A percentile compares a stretch with the other conserved stretches of the same genome.
phyloP scores from a whole-genome alignment of 768 basidiomycete species.

The Mycena alexandri region DNA sequence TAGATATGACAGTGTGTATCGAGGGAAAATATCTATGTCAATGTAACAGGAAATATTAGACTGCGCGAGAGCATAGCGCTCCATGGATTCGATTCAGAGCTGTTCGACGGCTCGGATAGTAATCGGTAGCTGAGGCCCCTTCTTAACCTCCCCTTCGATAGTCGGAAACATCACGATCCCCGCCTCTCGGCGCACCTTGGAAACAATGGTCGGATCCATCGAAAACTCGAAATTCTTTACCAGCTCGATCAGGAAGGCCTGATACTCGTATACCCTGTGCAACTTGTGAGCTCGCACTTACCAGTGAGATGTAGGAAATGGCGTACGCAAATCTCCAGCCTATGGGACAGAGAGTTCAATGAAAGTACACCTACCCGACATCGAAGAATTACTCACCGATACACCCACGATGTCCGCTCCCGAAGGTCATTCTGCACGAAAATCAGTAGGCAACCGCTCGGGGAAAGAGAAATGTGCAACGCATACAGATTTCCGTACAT shows the following conservation, averaged over 20 bases:
- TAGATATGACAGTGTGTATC: too few species aligned
- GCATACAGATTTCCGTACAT: constrained; percentile 64
- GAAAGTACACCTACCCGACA: background rate
- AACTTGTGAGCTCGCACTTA: background rate
- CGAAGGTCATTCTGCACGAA: constrained; percentile 56
- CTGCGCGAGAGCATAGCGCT: too few species aligned
- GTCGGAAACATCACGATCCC: constrained; percentile 64
- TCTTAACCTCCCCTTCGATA: constrained; percentile 51
- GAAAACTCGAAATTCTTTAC: constrained; percentile 66
- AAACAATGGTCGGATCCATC: constrained; percentile 48
- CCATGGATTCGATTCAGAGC: too few species aligned
- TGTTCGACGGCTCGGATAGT: constrained; percentile 15
- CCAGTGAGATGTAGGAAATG: too few species aligned
- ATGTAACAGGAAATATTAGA: too few species aligned
- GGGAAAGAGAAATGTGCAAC: too few species aligned
- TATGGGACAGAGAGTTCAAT: background rate
- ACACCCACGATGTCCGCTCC: constrained; percentile 61
- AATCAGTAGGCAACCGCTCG: too few species aligned
- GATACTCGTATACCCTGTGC: constrained; percentile 61
- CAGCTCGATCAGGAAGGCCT: constrained; percentile 69
- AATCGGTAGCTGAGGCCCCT: constrained; percentile 21
- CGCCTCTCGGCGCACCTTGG: constrained; percentile 58
- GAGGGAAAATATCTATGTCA: too few species aligned
- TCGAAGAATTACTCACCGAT: constrained; percentile 39
- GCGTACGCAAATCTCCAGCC: constrained; percentile 62